Conservation (phyloP, 2,329 filamentous ascomycete species). For the Botryotinia narcissicola region DNA sequence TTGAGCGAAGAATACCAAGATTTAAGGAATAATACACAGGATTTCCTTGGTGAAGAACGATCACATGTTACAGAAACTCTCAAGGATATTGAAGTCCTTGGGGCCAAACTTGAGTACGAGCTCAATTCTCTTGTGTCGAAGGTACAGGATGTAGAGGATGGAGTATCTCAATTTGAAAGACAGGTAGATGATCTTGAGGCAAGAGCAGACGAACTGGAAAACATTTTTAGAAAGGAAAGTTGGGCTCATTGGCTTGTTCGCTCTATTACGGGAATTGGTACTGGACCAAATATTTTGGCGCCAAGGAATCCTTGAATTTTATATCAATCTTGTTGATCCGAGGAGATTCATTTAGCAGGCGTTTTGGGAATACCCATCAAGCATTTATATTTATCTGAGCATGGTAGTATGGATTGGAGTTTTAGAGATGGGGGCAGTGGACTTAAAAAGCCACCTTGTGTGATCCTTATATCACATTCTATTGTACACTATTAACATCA, state of each 20-base stretch:
- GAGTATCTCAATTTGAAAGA: conserved; percentile 73
- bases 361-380: conserved; percentile 23
- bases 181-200: conserved; percentile 71
- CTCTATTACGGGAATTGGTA: conserved; percentile 38
- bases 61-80: conserved; percentile 66
- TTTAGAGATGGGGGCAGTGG: conserved; percentile 22
- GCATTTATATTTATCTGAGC: conserved; percentile 19
- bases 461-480: conserved; percentile 22
- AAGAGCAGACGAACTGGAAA: conserved; percentile 60
- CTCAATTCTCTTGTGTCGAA: conserved; percentile 75
- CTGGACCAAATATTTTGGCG: conserved; percentile 34
- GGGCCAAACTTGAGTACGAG: conserved; percentile 89
- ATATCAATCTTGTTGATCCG: background rate
- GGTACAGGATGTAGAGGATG: conserved; percentile 83
- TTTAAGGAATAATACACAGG: conserved; percentile 64
- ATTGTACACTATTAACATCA: conserved; percentile 28
- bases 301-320: conserved; percentile 20
- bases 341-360: conserved; percentile 15
- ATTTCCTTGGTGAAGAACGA: conserved; percentile 68
- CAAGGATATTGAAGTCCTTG: conserved; percentile 75
- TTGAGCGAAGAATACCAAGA: conserved; percentile 68
- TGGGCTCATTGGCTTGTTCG: conserved; percentile 39
- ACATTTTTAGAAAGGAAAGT: conserved; percentile 35
- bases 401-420: conserved; percentile 25
- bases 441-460: conserved; percentile 27